Evolutionary conservation across 179 eudicot species (phyloP).

Genomic region (Actinidia arguta): DNA sequence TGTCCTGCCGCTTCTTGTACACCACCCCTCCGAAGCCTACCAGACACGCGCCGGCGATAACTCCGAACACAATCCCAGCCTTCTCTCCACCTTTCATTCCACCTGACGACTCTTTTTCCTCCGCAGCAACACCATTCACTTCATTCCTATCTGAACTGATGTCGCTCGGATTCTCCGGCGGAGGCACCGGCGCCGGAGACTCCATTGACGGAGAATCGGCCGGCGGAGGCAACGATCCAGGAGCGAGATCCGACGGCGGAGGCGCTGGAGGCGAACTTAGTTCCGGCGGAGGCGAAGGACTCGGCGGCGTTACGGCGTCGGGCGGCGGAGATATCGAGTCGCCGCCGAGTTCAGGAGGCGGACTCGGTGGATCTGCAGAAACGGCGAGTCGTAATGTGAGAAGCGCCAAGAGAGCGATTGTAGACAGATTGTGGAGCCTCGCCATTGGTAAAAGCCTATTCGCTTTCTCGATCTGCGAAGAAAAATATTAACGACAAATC

Average conservation of each 20-base stretch:
- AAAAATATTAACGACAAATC: neutral
- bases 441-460: constrained; percentile 15
- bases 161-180: constrained; percentile 16
- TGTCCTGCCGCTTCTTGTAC: constrained; percentile 54
- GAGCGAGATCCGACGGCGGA: neutral
- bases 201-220: constrained; percentile 17
- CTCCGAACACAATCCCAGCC: constrained; percentile 52
- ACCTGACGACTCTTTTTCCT: constrained; percentile 14
- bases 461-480: neutral
- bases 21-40: constrained; percentile 38
- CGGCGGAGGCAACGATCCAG: constrained; percentile 18
- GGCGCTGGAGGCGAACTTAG: constrained; percentile 17
- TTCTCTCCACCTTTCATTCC: constrained; percentile 50
- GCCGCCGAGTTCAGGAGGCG: neutral
- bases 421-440: constrained; percentile 3
- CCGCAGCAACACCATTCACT: neutral
- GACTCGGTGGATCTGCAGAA: neutral
- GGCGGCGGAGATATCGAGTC: too few relatives aligned
- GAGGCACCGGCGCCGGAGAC: constrained; percentile 24
- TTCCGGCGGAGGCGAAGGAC: neutral
- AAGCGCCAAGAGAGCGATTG: constrained; percentile 10
- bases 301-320: neutral
- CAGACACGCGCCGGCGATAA: constrained; percentile 33
- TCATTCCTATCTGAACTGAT: neutral
- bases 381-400: constrained; percentile 10